Percentiles rank a stretch among this genome's conserved stretches.
phyloP scores from a whole-genome alignment of 352 stramenopile genomes.

The Phytophthora melonis region DNA sequence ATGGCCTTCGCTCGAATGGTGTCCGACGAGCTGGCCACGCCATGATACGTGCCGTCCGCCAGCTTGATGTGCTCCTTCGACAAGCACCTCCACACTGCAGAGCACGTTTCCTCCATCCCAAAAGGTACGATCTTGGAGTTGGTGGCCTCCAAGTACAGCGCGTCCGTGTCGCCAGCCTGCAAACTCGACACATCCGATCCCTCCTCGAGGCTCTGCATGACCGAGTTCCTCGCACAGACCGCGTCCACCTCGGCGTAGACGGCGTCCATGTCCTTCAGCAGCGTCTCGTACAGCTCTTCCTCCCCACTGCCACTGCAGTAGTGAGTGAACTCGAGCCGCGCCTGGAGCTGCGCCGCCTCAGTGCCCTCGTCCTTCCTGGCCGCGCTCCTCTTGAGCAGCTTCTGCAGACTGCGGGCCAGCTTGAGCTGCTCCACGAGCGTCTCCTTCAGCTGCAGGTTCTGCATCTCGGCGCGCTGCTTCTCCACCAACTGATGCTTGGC shows the following conservation, averaged over 20 bases:
- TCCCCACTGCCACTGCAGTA: constrained; percentile 22
- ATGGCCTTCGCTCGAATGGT: constrained; percentile 57
- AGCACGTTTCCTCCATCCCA: constrained; percentile 43
- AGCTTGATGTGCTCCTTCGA: constrained; percentile 47
- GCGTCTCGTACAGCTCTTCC: constrained; percentile 32
- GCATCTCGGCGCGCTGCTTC: constrained; percentile 43
- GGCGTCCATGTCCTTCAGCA: constrained; percentile 36
- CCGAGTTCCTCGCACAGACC: constrained; percentile 35
- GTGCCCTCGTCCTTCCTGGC: constrained; percentile 20
- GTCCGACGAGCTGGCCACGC: constrained; percentile 37
- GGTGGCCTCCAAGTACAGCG: constrained; percentile 48
- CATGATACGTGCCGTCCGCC: constrained; percentile 49
- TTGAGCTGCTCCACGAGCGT: constrained; percentile 54
- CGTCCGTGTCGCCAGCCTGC: constrained; percentile 32
- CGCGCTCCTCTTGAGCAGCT: constrained; percentile 45
- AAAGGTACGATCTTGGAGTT: constrained; percentile 60
- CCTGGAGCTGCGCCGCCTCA: constrained; percentile 26
- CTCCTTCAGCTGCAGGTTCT: constrained; percentile 44
- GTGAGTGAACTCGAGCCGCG: constrained; percentile 32
- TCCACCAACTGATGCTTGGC: constrained; percentile 45
- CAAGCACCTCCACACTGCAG: constrained; percentile 50
- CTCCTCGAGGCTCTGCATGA: constrained; percentile 44
- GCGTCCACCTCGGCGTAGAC: constrained; percentile 45
- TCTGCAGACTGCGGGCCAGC: constrained; percentile 57
- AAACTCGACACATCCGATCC: constrained; percentile 43